Evolutionary conservation across 306 rosid species (phyloP).

Genomic region (Canavalia gladiata): DNA sequence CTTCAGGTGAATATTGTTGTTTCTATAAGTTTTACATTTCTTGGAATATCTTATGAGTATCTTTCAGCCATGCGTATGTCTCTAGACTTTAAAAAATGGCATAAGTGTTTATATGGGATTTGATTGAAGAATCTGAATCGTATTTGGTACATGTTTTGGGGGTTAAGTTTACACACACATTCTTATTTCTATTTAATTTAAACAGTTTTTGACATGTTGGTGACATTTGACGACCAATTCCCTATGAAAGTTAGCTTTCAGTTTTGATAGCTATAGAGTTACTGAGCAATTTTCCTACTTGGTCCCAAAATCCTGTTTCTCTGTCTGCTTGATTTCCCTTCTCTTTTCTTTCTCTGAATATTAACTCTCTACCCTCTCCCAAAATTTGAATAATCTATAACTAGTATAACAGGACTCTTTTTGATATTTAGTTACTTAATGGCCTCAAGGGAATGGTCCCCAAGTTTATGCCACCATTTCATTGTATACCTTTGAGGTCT

Average conservation of each 20-base stretch:
- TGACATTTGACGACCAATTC: background rate
- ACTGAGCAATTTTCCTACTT: slow-evolving; percentile 2
- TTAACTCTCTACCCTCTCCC: background rate
- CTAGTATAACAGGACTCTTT: background rate
- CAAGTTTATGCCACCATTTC: slow-evolving; percentile 25
- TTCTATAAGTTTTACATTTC: slow-evolving; percentile 6
- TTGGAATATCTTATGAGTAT: background rate
- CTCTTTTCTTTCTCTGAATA: slow-evolving; percentile 13
- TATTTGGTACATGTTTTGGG: background rate
- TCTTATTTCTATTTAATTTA: background rate
- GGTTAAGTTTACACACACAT: background rate
- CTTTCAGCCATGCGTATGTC: background rate
- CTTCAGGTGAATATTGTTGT: slow-evolving; percentile 73
- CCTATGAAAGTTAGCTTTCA: background rate
- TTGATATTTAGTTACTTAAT: slow-evolving; percentile 1
- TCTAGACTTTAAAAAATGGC: slow-evolving; percentile 4
- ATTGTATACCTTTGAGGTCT: background rate
- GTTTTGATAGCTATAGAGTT: background rate
- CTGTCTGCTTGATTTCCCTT: slow-evolving; percentile 9
- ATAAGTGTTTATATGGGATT: slow-evolving; percentile 4
- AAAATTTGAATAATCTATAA: background rate
- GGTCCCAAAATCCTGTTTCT: slow-evolving; percentile 8
- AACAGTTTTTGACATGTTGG: background rate
- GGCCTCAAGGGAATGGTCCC: background rate
- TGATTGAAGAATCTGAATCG: slow-evolving; percentile 12